phyloP scores from a whole-genome alignment of 2,329 filamentous ascomycete genomes.

The Paecilomyces fulvus region DNA sequence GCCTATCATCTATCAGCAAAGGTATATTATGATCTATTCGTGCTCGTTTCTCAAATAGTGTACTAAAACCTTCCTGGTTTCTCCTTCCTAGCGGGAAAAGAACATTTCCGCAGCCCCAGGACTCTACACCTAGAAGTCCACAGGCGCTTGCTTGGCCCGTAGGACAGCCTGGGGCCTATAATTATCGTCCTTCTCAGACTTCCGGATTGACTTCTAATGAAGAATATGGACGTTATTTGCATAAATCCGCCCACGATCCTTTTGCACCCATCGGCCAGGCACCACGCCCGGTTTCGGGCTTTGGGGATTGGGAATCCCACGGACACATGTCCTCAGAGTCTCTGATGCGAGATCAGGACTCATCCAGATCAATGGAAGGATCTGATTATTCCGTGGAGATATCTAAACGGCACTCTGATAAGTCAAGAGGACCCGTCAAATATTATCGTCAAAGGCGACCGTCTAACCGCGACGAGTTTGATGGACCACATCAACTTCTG shows the following conservation, averaged over 20 bases:
- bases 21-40: slow-evolving; percentile 16
- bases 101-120: slow-evolving; percentile 19
- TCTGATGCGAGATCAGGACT: slow-evolving; percentile 24
- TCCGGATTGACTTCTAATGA: slow-evolving; percentile 19
- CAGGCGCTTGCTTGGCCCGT: slow-evolving; percentile 13
- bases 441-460: slow-evolving; percentile 54
- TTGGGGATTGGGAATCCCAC: slow-evolving; percentile 27
- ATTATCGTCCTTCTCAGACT: slow-evolving; percentile 22
- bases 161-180: slow-evolving; percentile 21
- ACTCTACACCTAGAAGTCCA: slow-evolving; percentile 20
- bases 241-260: slow-evolving; percentile 18
- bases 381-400: slow-evolving; percentile 30
- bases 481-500: slow-evolving; percentile 76
- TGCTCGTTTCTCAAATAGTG: not conserved
- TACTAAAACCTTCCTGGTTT: slow-evolving; percentile 9
- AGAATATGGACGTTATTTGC: slow-evolving; percentile 20
- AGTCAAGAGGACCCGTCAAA: slow-evolving; percentile 21
- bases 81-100: slow-evolving; percentile 21
- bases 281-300: slow-evolving; percentile 20
- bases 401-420: slow-evolving; percentile 25
- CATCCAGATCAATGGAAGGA: slow-evolving; percentile 22
- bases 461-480: slow-evolving; percentile 81
- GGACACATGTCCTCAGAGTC: slow-evolving; percentile 21
- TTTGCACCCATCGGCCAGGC: slow-evolving; percentile 24
- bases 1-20: slow-evolving; percentile 29